These are phyloP conservation scores for Parathielavia appendiculata DNA, from an alignment of 495 filamentous ascomycete genomes.

Conservation along the genomic window DNA sequence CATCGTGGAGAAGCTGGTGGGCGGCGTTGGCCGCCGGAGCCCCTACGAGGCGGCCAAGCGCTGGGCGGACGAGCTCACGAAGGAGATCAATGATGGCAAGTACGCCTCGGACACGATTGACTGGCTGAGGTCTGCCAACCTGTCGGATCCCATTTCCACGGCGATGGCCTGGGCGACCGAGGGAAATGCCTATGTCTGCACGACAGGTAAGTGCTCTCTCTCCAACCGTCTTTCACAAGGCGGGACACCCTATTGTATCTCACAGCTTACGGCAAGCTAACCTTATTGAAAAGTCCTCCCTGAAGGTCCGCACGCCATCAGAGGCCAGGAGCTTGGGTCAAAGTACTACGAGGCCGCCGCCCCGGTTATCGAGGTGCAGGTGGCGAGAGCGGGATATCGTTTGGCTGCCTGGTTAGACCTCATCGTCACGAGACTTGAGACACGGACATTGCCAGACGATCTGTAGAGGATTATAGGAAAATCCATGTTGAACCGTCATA, in stretches of 20 bases:
- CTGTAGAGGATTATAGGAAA: no score
- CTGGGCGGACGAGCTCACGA: conserved; percentile 50
- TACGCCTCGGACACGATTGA: conserved; percentile 31
- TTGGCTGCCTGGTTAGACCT: conserved; percentile 57
- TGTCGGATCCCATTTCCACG: conserved; percentile 44
- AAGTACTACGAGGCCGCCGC: conserved; percentile 59
- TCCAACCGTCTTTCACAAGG: no score
- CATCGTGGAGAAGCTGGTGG: conserved; percentile 56
- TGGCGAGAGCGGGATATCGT: conserved; percentile 71
- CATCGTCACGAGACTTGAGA: conserved; percentile 37
- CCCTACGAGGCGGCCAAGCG: conserved; percentile 41
- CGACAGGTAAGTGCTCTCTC: conserved; percentile 33
- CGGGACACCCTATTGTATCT: neutral
- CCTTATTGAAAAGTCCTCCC: conserved; percentile 46
- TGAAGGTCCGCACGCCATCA: conserved; percentile 47
- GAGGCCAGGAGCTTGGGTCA: conserved; percentile 53
- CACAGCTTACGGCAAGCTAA: neutral
- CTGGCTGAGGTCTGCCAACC: conserved; percentile 51
- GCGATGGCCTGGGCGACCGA: conserved; percentile 59
- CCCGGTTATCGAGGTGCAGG: conserved; percentile 62
- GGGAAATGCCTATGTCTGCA: conserved; percentile 57
- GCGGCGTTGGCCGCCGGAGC: conserved; percentile 37
- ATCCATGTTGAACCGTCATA: no score
- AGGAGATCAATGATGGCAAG: conserved; percentile 49
- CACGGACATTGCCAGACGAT: conserved; percentile 11